Percentiles rank a stretch among this genome's conserved stretches.
Evolutionary conservation across 257 asterid genomes (phyloP).

Genomic region (Capsicum rhomboideum): DNA sequence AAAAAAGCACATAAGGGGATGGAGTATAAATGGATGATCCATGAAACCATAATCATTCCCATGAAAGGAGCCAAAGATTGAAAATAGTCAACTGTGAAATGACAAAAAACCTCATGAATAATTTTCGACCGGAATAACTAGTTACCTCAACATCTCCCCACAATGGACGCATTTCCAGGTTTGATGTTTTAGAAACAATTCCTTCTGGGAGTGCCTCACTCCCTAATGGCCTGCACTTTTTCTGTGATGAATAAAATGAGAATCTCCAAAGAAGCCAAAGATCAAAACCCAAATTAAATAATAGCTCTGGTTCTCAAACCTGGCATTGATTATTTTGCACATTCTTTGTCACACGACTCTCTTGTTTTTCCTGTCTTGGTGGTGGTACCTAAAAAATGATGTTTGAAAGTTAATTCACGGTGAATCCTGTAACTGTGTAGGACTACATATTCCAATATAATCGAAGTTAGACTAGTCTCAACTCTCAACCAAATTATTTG

Average conservation of each 20-base stretch:
- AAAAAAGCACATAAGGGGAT: not conserved
- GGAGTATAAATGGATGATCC: not conserved
- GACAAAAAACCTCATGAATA: not conserved
- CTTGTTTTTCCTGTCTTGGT: conserved; percentile 1
- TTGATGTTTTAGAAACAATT: conserved; percentile 52
- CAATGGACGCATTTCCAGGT: conserved; percentile 63
- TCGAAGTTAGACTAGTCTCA: not conserved
- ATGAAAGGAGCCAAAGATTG: not conserved
- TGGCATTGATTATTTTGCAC: conserved; percentile 32
- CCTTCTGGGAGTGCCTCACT: conserved; percentile 74
- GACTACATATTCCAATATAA: not conserved
- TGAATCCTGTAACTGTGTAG: not conserved
- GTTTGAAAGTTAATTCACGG: not conserved
- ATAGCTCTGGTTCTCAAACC: conserved; percentile 27
- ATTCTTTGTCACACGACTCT: conserved; percentile 5
- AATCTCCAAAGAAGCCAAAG: not conserved
- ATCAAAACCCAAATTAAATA: not conserved
- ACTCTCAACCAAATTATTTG: not conserved
- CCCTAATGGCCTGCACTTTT: conserved; percentile 55
- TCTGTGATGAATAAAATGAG: conserved; percentile 24
- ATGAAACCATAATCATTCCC: not conserved
- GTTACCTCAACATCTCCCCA: conserved; percentile 36
- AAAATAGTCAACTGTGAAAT: not conserved
- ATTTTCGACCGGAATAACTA: not conserved
- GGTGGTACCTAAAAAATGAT: conserved; percentile 18